Percentiles rank a stretch among this genome's conserved stretches.
Conservation (phyloP, 2,329 filamentous ascomycete species). For the Scorias spongiosa region DNA sequence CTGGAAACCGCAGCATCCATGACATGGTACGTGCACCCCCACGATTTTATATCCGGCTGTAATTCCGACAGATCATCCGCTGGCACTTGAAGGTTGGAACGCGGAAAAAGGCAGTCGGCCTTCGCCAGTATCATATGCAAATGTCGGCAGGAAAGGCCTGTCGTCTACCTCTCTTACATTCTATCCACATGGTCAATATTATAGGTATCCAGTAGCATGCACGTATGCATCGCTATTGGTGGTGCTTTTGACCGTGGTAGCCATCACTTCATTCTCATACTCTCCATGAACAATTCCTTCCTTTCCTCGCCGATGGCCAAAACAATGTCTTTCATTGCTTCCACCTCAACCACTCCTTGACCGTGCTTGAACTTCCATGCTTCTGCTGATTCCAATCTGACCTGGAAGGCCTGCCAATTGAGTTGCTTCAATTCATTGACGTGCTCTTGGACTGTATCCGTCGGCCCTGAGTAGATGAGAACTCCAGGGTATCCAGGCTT, state of each 20-base stretch:
- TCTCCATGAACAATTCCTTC: conserved; percentile 17
- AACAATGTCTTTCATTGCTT: conserved; percentile 30
- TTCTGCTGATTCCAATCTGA: conserved; percentile 25
- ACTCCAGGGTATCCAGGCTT: conserved; percentile 33
- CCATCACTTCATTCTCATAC: conserved; percentile 20
- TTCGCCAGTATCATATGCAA: too few species aligned
- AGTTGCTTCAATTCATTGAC: conserved; percentile 26
- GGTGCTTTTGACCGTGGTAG: background rate
- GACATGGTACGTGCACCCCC: too few species aligned
- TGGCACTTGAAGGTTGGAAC: too few species aligned
- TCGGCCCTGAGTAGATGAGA: conserved; percentile 27
- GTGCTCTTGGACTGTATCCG: conserved; percentile 24
- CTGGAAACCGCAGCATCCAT: too few species aligned
- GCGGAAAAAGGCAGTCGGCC: too few species aligned
- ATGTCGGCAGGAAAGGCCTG: too few species aligned
- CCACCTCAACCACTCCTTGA: conserved; percentile 25
- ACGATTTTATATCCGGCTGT: too few species aligned
- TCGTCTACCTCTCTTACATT: too few species aligned
- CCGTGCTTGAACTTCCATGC: conserved; percentile 27
- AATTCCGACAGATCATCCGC: too few species aligned
- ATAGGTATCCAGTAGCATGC: too few species aligned
- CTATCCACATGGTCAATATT: too few species aligned
- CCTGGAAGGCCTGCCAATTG: conserved; percentile 33
- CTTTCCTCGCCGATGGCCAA: conserved; percentile 18
- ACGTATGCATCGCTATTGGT: too few species aligned